phyloP scores from a whole-genome alignment of 164 flowering plant genomes.

The Berberis thunbergii region DNA sequence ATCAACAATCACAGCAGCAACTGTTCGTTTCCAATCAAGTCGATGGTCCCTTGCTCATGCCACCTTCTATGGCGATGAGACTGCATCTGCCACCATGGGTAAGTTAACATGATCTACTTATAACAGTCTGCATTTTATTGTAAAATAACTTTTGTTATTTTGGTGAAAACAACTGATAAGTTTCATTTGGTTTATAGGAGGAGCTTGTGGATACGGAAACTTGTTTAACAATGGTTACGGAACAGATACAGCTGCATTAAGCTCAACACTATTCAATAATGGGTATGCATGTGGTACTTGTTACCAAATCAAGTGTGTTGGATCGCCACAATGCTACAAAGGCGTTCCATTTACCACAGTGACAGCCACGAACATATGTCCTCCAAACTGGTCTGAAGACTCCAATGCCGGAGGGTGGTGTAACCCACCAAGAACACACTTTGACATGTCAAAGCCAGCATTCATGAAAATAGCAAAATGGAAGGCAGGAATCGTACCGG shows the following conservation, averaged over 20 bases:
- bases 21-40: constrained; percentile 24
- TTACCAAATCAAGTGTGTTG: constrained; percentile 52
- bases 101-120: constrained; percentile 3
- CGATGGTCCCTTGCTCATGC: constrained; percentile 62
- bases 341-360: constrained; percentile 38
- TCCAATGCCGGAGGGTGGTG: constrained; percentile 88
- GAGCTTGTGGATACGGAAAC: constrained; percentile 97
- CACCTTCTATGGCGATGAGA: constrained; percentile 91
- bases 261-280: constrained; percentile 61
- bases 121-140: not conserved
- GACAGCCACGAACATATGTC: constrained; percentile 86
- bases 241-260: constrained; percentile 67
- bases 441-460: constrained; percentile 89
- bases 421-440: constrained; percentile 81
- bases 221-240: constrained; percentile 61
- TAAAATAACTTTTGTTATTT: not conserved
- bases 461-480: constrained; percentile 52
- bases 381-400: constrained; percentile 67
- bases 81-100: constrained; percentile 83
- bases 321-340: constrained; percentile 31
- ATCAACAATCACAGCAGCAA: constrained; percentile 2
- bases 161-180: not conserved
- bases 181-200: constrained; percentile 36
- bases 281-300: constrained; percentile 82
- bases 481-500: constrained; percentile 42